Evolutionary conservation across 2,329 filamentous ascomycete genomes (phyloP).

Genomic region (Phyllosticta citribraziliensis): DNA sequence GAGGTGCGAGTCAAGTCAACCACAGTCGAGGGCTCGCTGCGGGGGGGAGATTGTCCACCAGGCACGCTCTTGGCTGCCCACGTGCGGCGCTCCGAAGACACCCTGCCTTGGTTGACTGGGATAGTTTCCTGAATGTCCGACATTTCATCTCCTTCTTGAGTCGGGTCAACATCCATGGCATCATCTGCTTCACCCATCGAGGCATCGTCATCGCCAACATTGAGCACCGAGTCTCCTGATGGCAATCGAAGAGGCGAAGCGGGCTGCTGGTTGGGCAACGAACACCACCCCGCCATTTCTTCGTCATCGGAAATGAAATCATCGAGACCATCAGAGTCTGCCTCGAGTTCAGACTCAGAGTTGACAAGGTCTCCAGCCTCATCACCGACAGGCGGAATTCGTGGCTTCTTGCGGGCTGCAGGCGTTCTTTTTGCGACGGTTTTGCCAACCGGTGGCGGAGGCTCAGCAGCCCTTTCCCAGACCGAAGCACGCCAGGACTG

Average conservation of each 20-base stretch:
- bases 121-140: background rate
- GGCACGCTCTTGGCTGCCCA: too few relatives aligned
- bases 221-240: background rate
- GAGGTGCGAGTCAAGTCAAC: too few relatives aligned
- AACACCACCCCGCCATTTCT: background rate
- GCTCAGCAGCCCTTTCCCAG: constrained; percentile 23
- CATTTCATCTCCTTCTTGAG: background rate
- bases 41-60: too few relatives aligned
- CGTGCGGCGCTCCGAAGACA: too few relatives aligned
- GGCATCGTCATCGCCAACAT: background rate
- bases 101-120: too few relatives aligned
- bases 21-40: too few relatives aligned
- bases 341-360: constrained; percentile 14
- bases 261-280: background rate
- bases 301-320: constrained; percentile 40
- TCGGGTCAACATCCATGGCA: background rate
- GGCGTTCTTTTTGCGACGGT: background rate
- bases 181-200: background rate
- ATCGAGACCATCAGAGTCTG: constrained; percentile 35
- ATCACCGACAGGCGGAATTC: constrained; percentile 13
- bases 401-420: background rate
- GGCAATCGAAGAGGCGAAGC: background rate
- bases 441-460: background rate
- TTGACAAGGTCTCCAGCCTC: constrained; percentile 40
- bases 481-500: constrained; percentile 37